These are phyloP conservation scores for Bauhinia variegata DNA, from an alignment of 306 rosid genomes.

Conservation along the genomic window DNA sequence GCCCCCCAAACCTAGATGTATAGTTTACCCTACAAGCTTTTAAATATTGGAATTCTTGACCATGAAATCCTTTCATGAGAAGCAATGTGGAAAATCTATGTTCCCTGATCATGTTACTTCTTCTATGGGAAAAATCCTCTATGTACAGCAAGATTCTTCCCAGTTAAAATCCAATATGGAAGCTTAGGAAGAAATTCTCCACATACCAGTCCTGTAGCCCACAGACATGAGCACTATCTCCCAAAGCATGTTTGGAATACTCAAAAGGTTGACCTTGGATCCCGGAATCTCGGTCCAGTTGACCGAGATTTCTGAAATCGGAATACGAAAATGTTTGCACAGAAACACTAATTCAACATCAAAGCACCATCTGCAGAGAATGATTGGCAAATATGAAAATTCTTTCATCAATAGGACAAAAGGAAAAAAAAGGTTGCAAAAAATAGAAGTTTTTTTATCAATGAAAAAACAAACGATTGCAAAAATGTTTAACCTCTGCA, in stretches of 20 bases:
- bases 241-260: constrained; percentile 99
- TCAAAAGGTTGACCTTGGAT: constrained; percentile 86
- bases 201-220: constrained; percentile 86
- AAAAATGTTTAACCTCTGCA: too few relatives aligned
- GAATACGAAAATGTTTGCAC: constrained; percentile 71
- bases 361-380: constrained; percentile 87
- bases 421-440: too few relatives aligned
- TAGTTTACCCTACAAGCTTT: constrained; percentile 23
- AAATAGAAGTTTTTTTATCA: too few relatives aligned
- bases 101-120: constrained; percentile 19
- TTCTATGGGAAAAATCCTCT: constrained; percentile 20
- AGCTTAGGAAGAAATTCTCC: constrained; percentile 67
- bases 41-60: constrained; percentile 21
- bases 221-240: constrained; percentile 88
- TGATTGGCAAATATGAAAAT: too few relatives aligned
- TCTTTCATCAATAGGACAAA: too few relatives aligned
- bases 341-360: constrained; percentile 88
- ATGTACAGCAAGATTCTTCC: constrained; percentile 25
- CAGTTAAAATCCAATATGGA: constrained; percentile 13
- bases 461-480: too few relatives aligned
- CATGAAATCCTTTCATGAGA: constrained; percentile 7
- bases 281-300: constrained; percentile 99
- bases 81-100: neutral
- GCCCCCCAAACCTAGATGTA: constrained; percentile 6
- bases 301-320: constrained; percentile 85